A percentile compares a stretch with the other conserved stretches of the same genome.
phyloP scores from a whole-genome alignment of 1,284 basidiomycete species.

The Athelia sp. region DNA sequence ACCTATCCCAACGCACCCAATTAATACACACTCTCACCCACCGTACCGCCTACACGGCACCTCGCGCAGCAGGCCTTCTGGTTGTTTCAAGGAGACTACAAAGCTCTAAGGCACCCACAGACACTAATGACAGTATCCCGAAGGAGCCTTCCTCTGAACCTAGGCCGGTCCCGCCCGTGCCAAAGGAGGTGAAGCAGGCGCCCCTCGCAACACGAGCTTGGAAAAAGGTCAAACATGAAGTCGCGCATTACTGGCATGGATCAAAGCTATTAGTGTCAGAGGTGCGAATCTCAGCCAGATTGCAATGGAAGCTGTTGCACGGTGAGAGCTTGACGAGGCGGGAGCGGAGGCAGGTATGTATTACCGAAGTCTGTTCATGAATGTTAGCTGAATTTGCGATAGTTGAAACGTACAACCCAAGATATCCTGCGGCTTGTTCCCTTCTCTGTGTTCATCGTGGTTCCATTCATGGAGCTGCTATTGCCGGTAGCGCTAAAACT shows the following conservation, averaged over 20 bases:
- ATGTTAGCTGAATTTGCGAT: slow-evolving; percentile 9
- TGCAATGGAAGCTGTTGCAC: slow-evolving; percentile 90
- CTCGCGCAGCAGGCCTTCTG: background rate
- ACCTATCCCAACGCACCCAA: background rate
- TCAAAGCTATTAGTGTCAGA: slow-evolving; percentile 94
- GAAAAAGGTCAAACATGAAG: slow-evolving; percentile 96
- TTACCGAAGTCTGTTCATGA: background rate
- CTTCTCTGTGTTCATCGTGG: slow-evolving; percentile 92
- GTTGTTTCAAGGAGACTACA: background rate
- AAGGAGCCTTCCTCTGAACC: slow-evolving; percentile 26
- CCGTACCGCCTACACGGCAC: background rate
- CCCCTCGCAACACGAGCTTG: slow-evolving; percentile 65
- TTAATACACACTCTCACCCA: background rate
- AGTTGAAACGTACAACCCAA: slow-evolving; percentile 91
- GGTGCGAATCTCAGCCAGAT: slow-evolving; percentile 83
- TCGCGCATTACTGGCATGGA: slow-evolving; percentile 96
- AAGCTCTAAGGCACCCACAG: background rate
- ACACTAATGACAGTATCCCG: background rate
- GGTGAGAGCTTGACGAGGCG: slow-evolving; percentile 90
- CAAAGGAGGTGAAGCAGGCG: slow-evolving; percentile 43
- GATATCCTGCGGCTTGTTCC: slow-evolving; percentile 92
- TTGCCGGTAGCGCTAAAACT: slow-evolving; percentile 94
- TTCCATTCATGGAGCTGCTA: slow-evolving; percentile 98
- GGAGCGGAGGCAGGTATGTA: slow-evolving; percentile 84
- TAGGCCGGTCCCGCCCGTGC: slow-evolving; percentile 44